Percentiles rank a stretch among this genome's conserved stretches.
phyloP scores from a whole-genome alignment of 805 yeast species.

The Candida tibetensis region DNA sequence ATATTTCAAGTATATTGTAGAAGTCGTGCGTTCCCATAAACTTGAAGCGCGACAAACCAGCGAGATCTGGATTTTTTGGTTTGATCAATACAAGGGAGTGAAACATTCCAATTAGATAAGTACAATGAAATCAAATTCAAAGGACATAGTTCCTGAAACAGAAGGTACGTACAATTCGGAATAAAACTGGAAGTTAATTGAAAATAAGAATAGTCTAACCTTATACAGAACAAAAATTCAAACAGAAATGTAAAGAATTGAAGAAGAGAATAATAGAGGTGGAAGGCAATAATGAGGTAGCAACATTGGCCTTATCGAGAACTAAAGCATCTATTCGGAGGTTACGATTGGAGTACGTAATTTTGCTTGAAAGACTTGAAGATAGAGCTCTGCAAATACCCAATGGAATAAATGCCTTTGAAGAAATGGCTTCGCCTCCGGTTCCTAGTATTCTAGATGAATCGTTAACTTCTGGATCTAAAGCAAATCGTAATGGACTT shows the following conservation, averaged over 20 bases:
- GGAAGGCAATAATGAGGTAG: constrained; percentile 73
- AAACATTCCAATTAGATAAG: no score
- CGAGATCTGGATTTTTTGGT: no score
- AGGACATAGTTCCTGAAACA: constrained; percentile 35
- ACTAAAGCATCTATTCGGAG: constrained; percentile 74
- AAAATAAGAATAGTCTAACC: constrained; percentile 1
- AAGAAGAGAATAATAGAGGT: constrained; percentile 66
- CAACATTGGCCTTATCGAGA: constrained; percentile 73
- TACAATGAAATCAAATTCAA: constrained; percentile 8
- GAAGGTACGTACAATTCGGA: constrained; percentile 35
- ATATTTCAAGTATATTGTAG: no score
- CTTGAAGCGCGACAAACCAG: no score
- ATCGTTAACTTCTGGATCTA: constrained; percentile 22
- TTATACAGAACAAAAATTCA: constrained; percentile 39
- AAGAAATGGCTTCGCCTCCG: constrained; percentile 43
- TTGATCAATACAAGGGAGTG: no score
- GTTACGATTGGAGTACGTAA: constrained; percentile 76
- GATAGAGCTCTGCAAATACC: constrained; percentile 40
- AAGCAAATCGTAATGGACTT: constrained; percentile 10
- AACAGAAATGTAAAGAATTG: constrained; percentile 68
- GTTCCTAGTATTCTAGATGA: constrained; percentile 36
- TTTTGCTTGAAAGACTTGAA: constrained; percentile 78
- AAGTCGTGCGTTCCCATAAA: no score
- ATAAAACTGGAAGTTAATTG: neutral
- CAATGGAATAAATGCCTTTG: constrained; percentile 21